These are phyloP conservation scores for Corinectria fuckeliana DNA, from an alignment of 2,329 filamentous ascomycete genomes.

Conservation along the genomic window DNA sequence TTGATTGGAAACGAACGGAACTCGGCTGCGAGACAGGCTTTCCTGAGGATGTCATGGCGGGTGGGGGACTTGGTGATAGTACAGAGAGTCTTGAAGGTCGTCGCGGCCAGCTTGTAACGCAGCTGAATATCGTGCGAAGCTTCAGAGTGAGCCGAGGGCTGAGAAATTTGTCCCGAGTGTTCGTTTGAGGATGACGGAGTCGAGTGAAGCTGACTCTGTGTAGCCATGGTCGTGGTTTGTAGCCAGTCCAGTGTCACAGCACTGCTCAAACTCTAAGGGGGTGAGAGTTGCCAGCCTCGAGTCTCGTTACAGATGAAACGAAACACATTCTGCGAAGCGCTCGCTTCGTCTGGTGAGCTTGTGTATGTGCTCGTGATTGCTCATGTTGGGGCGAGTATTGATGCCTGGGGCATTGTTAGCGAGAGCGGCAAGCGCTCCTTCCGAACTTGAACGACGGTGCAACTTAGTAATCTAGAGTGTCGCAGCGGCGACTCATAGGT, in stretches of 20 bases:
- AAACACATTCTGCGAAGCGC: background rate
- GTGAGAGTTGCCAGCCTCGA: background rate
- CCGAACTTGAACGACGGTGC: background rate
- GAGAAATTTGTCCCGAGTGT: background rate
- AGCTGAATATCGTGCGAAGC: slow-evolving; percentile 39
- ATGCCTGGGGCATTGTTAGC: slow-evolving; percentile 4
- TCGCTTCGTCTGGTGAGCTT: background rate
- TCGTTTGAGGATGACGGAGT: background rate
- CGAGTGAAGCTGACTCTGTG: background rate
- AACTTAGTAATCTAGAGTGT: too few relatives aligned
- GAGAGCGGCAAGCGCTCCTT: background rate
- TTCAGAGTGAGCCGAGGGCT: background rate
- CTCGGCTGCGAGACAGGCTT: slow-evolving; percentile 47
- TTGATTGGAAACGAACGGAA: slow-evolving; percentile 47
- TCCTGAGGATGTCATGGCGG: slow-evolving; percentile 45
- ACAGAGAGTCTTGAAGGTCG: slow-evolving; percentile 42
- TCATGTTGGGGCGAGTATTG: background rate
- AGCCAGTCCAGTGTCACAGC: background rate
- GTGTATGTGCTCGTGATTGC: background rate
- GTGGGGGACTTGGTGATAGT: slow-evolving; percentile 36
- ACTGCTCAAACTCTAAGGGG: too few relatives aligned
- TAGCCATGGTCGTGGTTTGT: slow-evolving; percentile 1
- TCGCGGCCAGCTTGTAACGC: slow-evolving; percentile 43
- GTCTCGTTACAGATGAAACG: background rate
- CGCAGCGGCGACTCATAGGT: too few relatives aligned